Base-by-base conservation (phyloP, 1,139 yeast genomes). In the Suhomyces bolitotheri region DNA sequence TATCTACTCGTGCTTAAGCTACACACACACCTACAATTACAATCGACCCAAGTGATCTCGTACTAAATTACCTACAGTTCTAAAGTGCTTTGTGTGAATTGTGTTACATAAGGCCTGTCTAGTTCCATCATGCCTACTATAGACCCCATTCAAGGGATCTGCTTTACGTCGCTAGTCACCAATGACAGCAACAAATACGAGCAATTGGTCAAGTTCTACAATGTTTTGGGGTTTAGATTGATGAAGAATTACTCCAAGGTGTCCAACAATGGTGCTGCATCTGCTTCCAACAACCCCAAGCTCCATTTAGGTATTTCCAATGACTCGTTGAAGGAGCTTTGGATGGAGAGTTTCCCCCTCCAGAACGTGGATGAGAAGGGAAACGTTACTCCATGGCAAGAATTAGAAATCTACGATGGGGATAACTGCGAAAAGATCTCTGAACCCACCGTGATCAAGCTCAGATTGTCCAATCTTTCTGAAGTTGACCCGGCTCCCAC, bases 271-370 rank as follows among this genome's bases (percentile, higher is more conserved):
- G 71, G 64, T 38, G 61, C 66, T 27, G 70, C 61, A 25, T 58
- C 55, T 31, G 64, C 56, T 16, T 50, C 53, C 23, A 50, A 45
- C 44, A 59, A 57, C 41, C 60, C 61, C 36, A 57, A 51, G 39
- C 51, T 54, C 24, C 66, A 60, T 31, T 48, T 62, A 31, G 90
- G 90, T 4, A 66, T 83, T 27, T 75, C 87, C 14, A 69, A 67
- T 40, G 86, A 81, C 45, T 82, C 89, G 1, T 51, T 80, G 34
- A 72, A 70, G 45, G 94, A 84, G 58, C 60, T 77, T 27, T 84
- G 94, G 92, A 54, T 83, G 31, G 85, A 82, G 51, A 65, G 80
- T 16, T 82, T 80, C 57, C 86, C 86, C 16, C 63, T 81, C 30
- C 75, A 78, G 34, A 73, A 73, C 46, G 39, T 63, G 16, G 77